These are phyloP conservation scores for Amanita muscaria DNA, from an alignment of 768 basidiomycete species.

Conservation along the genomic window DNA sequence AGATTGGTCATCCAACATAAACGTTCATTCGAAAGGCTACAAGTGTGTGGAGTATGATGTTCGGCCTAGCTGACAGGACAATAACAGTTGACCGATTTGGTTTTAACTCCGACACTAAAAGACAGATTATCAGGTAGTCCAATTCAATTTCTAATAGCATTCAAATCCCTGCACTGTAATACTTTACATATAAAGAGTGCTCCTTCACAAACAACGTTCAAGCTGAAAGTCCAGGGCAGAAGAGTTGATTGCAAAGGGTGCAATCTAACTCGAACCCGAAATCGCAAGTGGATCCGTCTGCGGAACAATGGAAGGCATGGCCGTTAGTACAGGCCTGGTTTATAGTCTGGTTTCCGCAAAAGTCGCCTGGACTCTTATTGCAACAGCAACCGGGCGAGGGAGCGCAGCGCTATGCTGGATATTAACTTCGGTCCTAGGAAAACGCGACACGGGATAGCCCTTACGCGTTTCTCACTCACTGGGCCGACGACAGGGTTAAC, in stretches of 20 bases:
- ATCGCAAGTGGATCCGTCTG: slow-evolving; percentile 1
- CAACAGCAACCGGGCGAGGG: not conserved
- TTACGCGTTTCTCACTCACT: no score
- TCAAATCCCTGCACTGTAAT: no score
- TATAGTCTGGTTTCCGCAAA: slow-evolving; percentile 14
- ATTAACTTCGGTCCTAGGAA: not conserved
- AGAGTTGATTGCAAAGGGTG: not conserved
- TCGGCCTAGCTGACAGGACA: no score
- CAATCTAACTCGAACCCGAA: no score
- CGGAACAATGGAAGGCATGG: slow-evolving; percentile 15
- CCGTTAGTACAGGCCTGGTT: slow-evolving; percentile 13
- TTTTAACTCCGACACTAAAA: no score
- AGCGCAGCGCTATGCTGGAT: not conserved
- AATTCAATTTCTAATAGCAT: no score
- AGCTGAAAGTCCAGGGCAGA: not conserved
- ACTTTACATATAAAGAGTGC: no score
- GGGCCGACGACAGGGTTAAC: slow-evolving; percentile 12
- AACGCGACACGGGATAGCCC: slow-evolving; percentile 4
- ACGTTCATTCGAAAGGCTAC: no score
- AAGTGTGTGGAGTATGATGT: no score
- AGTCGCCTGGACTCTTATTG: slow-evolving; percentile 8
- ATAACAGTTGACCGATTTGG: no score
- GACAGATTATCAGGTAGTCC: no score
- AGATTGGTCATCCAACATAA: no score
- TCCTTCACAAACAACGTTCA: not conserved